Evolutionary conservation across 1,139 yeast species (phyloP), one percentile per base, ranked within the genome.

Genomic region (Yamadazyma oceani): DNA sequence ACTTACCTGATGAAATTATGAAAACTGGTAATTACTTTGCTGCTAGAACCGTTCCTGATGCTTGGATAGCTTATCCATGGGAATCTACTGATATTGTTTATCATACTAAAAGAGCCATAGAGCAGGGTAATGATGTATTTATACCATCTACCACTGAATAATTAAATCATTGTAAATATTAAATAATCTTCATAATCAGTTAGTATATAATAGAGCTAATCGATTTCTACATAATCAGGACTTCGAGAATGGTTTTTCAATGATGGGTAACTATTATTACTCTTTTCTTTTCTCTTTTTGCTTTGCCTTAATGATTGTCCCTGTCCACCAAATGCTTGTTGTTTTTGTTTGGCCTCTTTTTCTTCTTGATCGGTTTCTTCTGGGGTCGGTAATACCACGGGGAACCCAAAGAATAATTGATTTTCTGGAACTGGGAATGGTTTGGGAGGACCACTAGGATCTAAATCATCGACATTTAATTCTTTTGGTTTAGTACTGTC

Each of bases 51-150:
- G 92, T 88, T 29, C 95, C 90, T 30, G 97, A 92, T 60, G 75
- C 76, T 51, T 92, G 98, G 98, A 89, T 88, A 54, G 97, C 97
- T 32, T 92, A 92, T 62, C 97, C 97, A 36, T 92, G 98, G 98
- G 96, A 88, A 66, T 81, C 94, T 23, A 75, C 75, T 42, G 96
- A 90, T 66, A 92, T 90, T 60, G 96, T 86, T 36, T 76, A 73
- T 64, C 98, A 90, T 61, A 86, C 95, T 39, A 72, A 77, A 60
- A 75, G 71, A 61, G 96, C 97, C 26, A 70, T 81, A 45, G 80
- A 79, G 55, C 97, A 90, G 66, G 95, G 62, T 25, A 71, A 72
- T 49, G 78, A 72, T 46, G 75, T 69, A 7, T 71, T 71, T 49
- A 58, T 70, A 45, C 71, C 74, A 23, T 69, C 70, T 15, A 53